These are phyloP conservation scores for Ananas comosus DNA, from an alignment of 176 grass and related monocot species.

Conservation along the genomic window DNA sequence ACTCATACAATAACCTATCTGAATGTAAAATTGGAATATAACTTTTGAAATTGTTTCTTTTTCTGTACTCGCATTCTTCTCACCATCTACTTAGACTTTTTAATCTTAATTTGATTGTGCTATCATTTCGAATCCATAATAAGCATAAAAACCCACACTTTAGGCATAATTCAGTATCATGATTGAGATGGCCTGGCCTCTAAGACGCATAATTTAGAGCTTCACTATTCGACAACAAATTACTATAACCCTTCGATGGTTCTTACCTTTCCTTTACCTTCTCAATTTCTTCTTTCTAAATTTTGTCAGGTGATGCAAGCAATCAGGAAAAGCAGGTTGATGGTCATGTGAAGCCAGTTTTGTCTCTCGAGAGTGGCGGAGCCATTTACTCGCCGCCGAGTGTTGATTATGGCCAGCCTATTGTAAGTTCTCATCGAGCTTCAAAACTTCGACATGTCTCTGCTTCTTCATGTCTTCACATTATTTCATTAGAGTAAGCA, in stretches of 20 bases:
- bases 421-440: background rate
- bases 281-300: background rate
- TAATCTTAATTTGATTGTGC: background rate
- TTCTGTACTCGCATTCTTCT: no score
- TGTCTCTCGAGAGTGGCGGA: background rate
- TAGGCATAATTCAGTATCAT: background rate
- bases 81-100: background rate
- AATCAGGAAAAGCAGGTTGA: background rate
- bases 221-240: background rate
- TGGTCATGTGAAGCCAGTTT: background rate
- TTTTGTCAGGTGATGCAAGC: background rate
- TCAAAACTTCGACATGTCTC: background rate
- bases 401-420: constrained; percentile 4
- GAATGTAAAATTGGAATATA: no score
- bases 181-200: background rate
- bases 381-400: background rate
- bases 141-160: background rate
- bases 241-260: background rate
- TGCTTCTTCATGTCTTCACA: background rate
- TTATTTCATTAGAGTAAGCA: no score
- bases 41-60: no score
- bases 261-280: background rate
- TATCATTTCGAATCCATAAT: background rate
- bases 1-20: no score
- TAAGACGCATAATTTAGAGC: background rate